A percentile compares a stretch with the other conserved stretches of the same genome.
These are phyloP conservation scores for Gracilaria domingensis DNA, from an alignment of 23 red algal genomes.

Conservation along the genomic window DNA sequence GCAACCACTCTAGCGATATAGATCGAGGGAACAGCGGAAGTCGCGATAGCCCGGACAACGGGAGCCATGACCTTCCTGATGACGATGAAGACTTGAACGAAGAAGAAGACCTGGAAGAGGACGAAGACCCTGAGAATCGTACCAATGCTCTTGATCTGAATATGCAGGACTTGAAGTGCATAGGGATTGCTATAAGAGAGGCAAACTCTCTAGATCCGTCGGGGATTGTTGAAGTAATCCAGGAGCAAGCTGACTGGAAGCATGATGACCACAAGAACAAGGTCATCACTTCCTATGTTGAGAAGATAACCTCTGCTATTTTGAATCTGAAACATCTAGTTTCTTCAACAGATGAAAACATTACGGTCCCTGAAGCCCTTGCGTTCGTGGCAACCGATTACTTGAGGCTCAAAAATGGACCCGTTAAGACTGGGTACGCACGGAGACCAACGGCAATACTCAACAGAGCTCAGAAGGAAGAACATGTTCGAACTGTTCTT, in stretches of 20 bases:
- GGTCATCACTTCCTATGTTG: constrained; percentile 30
- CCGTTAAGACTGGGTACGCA: constrained; percentile 31
- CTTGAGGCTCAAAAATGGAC: constrained; percentile 45
- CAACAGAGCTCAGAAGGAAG: constrained; percentile 32
- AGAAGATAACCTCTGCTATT: constrained; percentile 25
- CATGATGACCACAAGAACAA: constrained; percentile 28
- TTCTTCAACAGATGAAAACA: not conserved
- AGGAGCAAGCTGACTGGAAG: constrained; percentile 18
- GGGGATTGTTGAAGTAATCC: not conserved
- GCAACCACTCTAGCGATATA: constrained; percentile 24
- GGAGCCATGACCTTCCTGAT: constrained; percentile 3
- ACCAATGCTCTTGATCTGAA: constrained; percentile 40
- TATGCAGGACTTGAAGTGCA: constrained; percentile 28
- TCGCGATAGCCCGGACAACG: constrained; percentile 15
- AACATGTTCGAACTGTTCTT: not conserved
- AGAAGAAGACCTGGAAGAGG: constrained; percentile 34
- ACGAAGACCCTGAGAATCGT: constrained; percentile 49
- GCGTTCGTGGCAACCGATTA: constrained; percentile 66
- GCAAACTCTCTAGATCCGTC: constrained; percentile 14
- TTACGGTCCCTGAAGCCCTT: constrained; percentile 13
- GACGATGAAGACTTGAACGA: constrained; percentile 41
- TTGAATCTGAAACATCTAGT: constrained; percentile 18
- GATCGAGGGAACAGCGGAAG: constrained; percentile 31
- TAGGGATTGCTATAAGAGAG: constrained; percentile 32
- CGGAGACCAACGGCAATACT: constrained; percentile 20